Conservation (phyloP, 2,329 filamentous ascomycete genomes). For the Corynespora cassiicola region DNA sequence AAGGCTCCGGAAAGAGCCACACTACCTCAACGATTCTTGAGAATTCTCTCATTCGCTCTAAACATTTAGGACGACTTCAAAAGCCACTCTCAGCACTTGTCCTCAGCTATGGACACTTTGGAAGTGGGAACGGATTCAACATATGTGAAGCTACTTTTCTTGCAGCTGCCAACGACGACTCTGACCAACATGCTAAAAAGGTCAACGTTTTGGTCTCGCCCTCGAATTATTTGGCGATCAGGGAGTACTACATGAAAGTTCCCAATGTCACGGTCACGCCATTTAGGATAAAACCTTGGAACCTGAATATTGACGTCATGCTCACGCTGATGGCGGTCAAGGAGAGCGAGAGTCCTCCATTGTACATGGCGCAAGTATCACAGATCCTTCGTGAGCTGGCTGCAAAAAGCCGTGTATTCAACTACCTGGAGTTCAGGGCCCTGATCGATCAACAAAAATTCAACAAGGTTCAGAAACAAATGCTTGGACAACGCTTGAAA, state of each 20-base stretch:
- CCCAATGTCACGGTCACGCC: constrained; percentile 54
- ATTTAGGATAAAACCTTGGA: constrained; percentile 54
- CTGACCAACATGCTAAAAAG: constrained; percentile 19
- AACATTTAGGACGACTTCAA: constrained; percentile 52
- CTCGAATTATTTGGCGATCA: constrained; percentile 27
- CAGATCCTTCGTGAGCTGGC: constrained; percentile 64
- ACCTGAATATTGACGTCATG: constrained; percentile 62
- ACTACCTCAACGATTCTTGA: constrained; percentile 63
- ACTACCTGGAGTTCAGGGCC: constrained; percentile 50
- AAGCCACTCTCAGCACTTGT: constrained; percentile 65
- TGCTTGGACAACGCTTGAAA: constrained; percentile 66
- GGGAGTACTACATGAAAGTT: constrained; percentile 22
- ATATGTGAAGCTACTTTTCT: constrained; percentile 66
- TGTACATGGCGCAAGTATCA: constrained; percentile 59
- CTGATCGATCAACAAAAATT: constrained; percentile 20
- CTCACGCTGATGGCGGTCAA: constrained; percentile 61
- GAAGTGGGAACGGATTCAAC: constrained; percentile 53
- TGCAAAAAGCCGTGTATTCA: constrained; percentile 57
- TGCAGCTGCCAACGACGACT: constrained; percentile 38
- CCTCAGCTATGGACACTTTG: constrained; percentile 59
- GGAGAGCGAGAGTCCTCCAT: constrained; percentile 50
- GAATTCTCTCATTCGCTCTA: constrained; percentile 50
- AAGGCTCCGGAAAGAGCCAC: constrained; percentile 68
- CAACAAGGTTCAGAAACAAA: constrained; percentile 53
- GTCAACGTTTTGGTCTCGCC: constrained; percentile 29